Evolutionary conservation across 1,284 basidiomycete genomes (phyloP).

Genomic region (Paramarasmius palmivorus): DNA sequence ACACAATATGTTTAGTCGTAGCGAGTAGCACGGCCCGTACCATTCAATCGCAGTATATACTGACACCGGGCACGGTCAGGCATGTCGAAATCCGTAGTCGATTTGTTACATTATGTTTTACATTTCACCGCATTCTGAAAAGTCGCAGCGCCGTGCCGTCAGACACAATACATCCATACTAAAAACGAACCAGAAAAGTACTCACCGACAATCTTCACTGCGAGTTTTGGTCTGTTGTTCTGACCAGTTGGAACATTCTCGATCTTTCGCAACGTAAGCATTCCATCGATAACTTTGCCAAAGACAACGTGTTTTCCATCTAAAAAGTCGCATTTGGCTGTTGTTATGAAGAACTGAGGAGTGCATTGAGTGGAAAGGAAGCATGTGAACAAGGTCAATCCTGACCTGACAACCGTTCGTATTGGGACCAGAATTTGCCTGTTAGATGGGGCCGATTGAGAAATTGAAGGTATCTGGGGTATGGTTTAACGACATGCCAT

Average conservation of each 20-base stretch:
- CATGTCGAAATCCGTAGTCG: too few relatives aligned
- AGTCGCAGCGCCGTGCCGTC: too few relatives aligned
- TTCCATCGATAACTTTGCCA: slow-evolving; percentile 85
- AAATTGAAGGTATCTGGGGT: neutral
- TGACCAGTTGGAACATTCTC: slow-evolving; percentile 91
- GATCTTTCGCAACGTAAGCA: slow-evolving; percentile 91
- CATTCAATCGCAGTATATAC: too few relatives aligned
- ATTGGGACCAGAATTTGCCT: slow-evolving; percentile 92
- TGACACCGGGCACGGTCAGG: too few relatives aligned
- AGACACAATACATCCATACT: too few relatives aligned
- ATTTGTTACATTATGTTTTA: slow-evolving; percentile 26
- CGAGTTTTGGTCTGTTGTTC: slow-evolving; percentile 83
- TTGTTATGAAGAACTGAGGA: slow-evolving; percentile 92
- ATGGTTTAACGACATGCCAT: slow-evolving; percentile 56
- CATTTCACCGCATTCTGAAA: slow-evolving; percentile 65
- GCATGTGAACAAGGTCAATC: slow-evolving; percentile 5
- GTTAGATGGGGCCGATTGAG: neutral
- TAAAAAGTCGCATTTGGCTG: slow-evolving; percentile 90
- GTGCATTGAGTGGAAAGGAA: neutral
- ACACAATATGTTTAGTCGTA: too few relatives aligned
- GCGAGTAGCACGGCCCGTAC: too few relatives aligned
- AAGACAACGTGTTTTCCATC: slow-evolving; percentile 96
- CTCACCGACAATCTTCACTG: slow-evolving; percentile 82
- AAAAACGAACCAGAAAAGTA: slow-evolving; percentile 14
- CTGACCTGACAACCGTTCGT: slow-evolving; percentile 90